A percentile compares a stretch with the other conserved stretches of the same genome.
phyloP scores from a whole-genome alignment of 148 eudicot species.

The Nyssa sinensis region DNA sequence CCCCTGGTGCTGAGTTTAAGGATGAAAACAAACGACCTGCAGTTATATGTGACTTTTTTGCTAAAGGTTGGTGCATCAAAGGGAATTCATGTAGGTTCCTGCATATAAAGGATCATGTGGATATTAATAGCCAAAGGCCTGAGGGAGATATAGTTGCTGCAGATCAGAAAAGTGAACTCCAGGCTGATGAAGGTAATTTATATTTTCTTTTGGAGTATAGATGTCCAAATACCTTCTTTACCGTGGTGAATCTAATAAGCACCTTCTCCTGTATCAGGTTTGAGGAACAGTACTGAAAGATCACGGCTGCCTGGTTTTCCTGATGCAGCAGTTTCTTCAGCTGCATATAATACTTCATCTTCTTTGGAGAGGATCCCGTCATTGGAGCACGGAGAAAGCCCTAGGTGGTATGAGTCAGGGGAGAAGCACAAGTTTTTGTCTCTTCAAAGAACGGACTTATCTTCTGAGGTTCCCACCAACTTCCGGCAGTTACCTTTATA shows the following conservation, averaged over 20 bases:
- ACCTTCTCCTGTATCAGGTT: constrained; percentile 50
- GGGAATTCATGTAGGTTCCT: constrained; percentile 84
- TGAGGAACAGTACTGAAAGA: constrained; percentile 29
- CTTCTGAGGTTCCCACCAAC: constrained; percentile 24
- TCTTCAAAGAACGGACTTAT: constrained; percentile 22
- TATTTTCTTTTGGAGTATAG: constrained; percentile 21
- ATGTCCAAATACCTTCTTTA: constrained; percentile 14
- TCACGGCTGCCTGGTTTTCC: constrained; percentile 24
- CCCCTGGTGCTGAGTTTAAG: constrained; percentile 41
- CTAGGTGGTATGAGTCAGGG: constrained; percentile 6
- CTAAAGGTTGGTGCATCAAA: constrained; percentile 95
- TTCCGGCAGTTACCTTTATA: constrained; percentile 22
- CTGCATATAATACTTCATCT: constrained; percentile 19
- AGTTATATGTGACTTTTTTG: constrained; percentile 65
- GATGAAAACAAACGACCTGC: constrained; percentile 59
- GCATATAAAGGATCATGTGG: constrained; percentile 52
- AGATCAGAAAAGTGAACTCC: constrained; percentile 25
- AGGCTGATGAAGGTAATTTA: constrained; percentile 44
- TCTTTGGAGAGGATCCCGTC: constrained; percentile 24
- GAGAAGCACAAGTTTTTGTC: constrained; percentile 20
- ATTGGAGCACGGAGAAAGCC: constrained; percentile 27
- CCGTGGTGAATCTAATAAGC: constrained; percentile 29
- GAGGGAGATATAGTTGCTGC: constrained; percentile 35
- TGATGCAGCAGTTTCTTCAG: constrained; percentile 20
- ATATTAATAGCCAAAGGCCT: constrained; percentile 26